phyloP scores from a whole-genome alignment of 2,329 filamentous ascomycete species.

The Blumeria hordei region DNA sequence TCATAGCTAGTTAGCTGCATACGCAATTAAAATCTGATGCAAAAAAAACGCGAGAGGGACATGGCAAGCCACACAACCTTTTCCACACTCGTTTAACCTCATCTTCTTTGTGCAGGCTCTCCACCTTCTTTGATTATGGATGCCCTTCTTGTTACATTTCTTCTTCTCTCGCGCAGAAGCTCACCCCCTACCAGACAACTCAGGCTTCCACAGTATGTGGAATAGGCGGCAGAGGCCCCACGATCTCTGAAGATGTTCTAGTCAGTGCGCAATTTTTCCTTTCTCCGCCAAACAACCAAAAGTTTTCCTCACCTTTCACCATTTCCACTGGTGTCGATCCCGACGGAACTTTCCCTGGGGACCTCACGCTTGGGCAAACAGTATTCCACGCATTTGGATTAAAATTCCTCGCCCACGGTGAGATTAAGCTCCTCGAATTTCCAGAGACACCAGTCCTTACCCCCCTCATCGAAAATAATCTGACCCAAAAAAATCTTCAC shows the following conservation, averaged over 20 bases:
- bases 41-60: background rate
- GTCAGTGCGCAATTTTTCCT: background rate
- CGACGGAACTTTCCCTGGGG: background rate
- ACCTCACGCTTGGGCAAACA: background rate
- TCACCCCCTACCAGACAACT: background rate
- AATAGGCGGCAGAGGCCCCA: background rate
- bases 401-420: background rate
- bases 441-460: background rate
- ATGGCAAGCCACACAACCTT: background rate
- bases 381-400: background rate
- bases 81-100: background rate
- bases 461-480: background rate
- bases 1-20: no score
- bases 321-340: background rate
- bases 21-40: no score
- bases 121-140: constrained; percentile 1
- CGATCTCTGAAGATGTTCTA: background rate
- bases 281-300: background rate
- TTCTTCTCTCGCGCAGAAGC: background rate
- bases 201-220: background rate
- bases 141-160: background rate
- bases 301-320: background rate
- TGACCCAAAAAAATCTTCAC: background rate
- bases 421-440: background rate
- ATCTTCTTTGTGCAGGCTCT: background rate